Base-by-base conservation (phyloP, 106 monocot species). In the Dioscorea zingiberensis region DNA sequence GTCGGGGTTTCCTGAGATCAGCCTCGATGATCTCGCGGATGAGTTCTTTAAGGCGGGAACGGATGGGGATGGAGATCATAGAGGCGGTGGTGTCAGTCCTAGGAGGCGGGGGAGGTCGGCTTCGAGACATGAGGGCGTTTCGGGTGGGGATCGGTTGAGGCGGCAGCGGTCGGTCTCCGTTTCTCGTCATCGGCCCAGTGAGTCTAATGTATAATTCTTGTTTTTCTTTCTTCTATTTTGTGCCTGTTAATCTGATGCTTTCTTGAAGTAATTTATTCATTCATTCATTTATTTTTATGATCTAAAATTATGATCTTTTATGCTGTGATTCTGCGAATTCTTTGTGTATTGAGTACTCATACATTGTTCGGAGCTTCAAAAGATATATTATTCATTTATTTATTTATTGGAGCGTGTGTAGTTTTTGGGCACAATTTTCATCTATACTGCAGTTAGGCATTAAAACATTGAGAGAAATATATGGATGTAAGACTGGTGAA, bases 1-100 rank as follows among this genome's bases (percentile, higher is more conserved):
- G 47, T 66, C 78, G 60, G 81, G 79, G 56, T 73, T 76, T 65
- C 72, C 66, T 0, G 91, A 87, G 60, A 69, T 87, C 29, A 92
- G 84, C 76, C 79, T 87, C 25, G 91, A 92, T 60, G 91, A 92
- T 63, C 81, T 92, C 32, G 84, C 91, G 3, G 81, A 92, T 58
- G 91, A 87, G 69, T 91, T 91, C 60, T 81, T 84, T 55, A 73
- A 60, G 25, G 81, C 68, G 28, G 77, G 64, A 11, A 56, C 32
- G 47, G 67, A 27, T 44, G 54, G 65, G 7, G 25, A 63, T 55
- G 11, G 65, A 45, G 58, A 58, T 14, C 60, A 66, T 18, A 25
- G 72, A 62, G 13, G 16, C 13, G 26, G 63, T 54, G 72, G 54
- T 60, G 70, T 70, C 17, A 65, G 84, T 55, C 76, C 80, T 53